Base-by-base conservation (phyloP, 2,329 filamentous ascomycete genomes). In the Penicillium sp. region DNA sequence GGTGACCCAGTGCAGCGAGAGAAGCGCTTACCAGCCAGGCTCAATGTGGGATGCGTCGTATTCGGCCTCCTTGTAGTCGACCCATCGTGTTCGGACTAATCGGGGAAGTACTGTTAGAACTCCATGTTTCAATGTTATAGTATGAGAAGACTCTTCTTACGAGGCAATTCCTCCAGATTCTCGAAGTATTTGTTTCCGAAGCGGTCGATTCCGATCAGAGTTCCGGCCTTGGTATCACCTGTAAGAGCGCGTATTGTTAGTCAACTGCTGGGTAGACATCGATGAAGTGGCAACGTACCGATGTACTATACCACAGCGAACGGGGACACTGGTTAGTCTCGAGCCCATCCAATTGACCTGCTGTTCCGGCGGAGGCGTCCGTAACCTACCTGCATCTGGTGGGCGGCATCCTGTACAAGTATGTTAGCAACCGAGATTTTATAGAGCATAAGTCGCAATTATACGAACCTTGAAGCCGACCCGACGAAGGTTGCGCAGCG, bases 131-230 rank as follows among this genome's bases (percentile, higher is more conserved):
- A 24, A 24, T 31, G 9, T 3, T n/a, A n/a, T 22, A 31, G 13
- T 15, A 12, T 22, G 19, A 33, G 58, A 12, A 48, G 51, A 43
- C 42, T 43, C 10, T 26, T 38, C 85, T 68, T 77, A 95, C 88
- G 77, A 51, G 93, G 93, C 53, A 98, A 79, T 72, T 98, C 93
- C 69, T 97, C 89, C 65, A 82, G 72, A 77, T 98, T 96, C 79
- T 98, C 93, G 70, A 82, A 98, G 79, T 80, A 98, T 76, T 95
- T 97, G 82, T 98, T 98, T 71, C 93, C 94, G 69, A 84, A 94
- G 71, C 83, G 82, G 76, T 98, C 93, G 65, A 75, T 80, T 63
- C 85, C 93, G 59, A 98, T 81, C 60, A 95, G 78, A 38, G 81
- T 83, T 65, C 93, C 94, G 66, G 86, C 83, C 77, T 98, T 98